phyloP scores from a whole-genome alignment of 106 monocot genomes.

The Dendrobium chrysotoxum region DNA sequence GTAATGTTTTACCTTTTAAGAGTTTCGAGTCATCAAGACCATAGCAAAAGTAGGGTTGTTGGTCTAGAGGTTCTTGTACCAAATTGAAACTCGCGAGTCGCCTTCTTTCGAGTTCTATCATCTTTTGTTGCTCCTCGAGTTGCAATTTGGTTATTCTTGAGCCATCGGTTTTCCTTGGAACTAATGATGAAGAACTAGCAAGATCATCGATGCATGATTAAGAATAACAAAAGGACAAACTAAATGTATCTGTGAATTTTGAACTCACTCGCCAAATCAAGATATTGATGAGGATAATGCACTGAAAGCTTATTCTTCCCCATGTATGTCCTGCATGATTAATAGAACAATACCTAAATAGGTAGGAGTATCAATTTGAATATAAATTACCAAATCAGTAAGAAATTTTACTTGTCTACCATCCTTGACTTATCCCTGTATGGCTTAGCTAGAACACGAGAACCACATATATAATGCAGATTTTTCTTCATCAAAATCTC shows the following conservation, averaged over 20 bases:
- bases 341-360: neutral
- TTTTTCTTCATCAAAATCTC: slow-evolving; percentile 38
- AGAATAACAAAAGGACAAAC: neutral
- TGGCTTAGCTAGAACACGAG: slow-evolving; percentile 71
- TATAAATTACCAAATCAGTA: neutral
- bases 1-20: slow-evolving; percentile 1
- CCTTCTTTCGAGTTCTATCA: slow-evolving; percentile 29
- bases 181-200: slow-evolving; percentile 5
- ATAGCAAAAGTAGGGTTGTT: neutral
- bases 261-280: slow-evolving; percentile 15
- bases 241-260: neutral
- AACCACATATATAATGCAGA: slow-evolving; percentile 65
- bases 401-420: slow-evolving; percentile 34
- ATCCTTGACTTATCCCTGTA: slow-evolving; percentile 64
- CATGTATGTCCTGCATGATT: slow-evolving; percentile 5
- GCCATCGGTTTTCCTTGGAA: slow-evolving; percentile 8
- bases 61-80: slow-evolving; percentile 8
- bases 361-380: neutral
- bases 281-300: slow-evolving; percentile 10
- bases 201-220: neutral
- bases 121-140: slow-evolving; percentile 29
- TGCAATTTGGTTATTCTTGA: slow-evolving; percentile 17
- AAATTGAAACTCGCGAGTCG: slow-evolving; percentile 30
- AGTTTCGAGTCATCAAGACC: slow-evolving; percentile 16
- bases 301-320: slow-evolving; percentile 13